Evolutionary conservation across 305 asterid genomes (phyloP), one percentile per base, ranked within the genome.

Genomic region (Solanum chacoense): DNA sequence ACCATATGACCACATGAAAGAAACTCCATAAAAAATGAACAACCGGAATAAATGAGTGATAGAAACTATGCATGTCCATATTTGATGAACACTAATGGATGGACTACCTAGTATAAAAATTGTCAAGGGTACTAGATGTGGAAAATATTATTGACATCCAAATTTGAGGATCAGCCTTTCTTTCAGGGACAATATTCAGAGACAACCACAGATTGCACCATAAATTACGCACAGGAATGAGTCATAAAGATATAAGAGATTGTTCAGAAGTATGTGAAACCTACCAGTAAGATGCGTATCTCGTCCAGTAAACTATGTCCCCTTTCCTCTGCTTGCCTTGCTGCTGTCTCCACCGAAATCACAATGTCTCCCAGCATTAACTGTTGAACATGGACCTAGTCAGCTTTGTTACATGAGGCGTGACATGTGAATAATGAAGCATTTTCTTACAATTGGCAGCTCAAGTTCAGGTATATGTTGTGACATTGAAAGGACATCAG

Each of bases 401-500:
- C 73, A 83, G 87, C 72, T 50, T 50, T 83, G 71, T 83, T 83
- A 50, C 16, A 83, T 83, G 73, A 83, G 40, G 73, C 12, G 42
- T 50, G 73, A 83, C 73, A 50, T 50, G 73, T 38, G 59, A 63
- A 90, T 42, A 79, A 78, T 32, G 69, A 78, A 69, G 85, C 84
- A 81, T 89, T 88, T 87, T 90, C 98, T 92, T 91, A 97, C 99
- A 86, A 97, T 92, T 36, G 98, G 99, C 90, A 97, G 97, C 90
- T 93, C 91, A 87, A 97, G 95, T 89, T 95, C 96, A 71, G 99
- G 99, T 79, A 94, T 93, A 89, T 97, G 99, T 88, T 96, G 98
- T 88, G 99, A 97, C 99, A 97, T 94, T 85, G 99, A 97, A 89
- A 97, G 96, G 80, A 97, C 99, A 95, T 97, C 99, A 37, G 99